These are phyloP conservation scores for Aspergillus novofumigatus DNA, from an alignment of 2,329 filamentous ascomycete genomes.

Conservation along the genomic window DNA sequence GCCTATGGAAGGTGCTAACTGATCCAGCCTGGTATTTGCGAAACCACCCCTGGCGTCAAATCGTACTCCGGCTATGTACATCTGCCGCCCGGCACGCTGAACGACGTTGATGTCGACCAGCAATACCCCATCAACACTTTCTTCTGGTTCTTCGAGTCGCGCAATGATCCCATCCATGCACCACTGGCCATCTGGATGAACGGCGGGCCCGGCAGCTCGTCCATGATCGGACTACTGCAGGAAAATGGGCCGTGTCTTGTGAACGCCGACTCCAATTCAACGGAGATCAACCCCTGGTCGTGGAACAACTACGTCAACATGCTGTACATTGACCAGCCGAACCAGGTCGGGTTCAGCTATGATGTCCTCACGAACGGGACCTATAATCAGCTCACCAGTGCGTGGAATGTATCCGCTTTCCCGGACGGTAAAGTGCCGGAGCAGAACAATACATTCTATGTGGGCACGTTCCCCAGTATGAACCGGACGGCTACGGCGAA, in stretches of 20 bases:
- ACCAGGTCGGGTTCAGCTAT: constrained; percentile 57
- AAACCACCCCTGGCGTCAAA: constrained; percentile 53
- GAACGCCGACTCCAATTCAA: constrained; percentile 49
- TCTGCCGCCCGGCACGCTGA: constrained; percentile 46
- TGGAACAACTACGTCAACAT: constrained; percentile 64
- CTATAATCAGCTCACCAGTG: constrained; percentile 23
- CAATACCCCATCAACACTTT: constrained; percentile 60
- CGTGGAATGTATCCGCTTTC: constrained; percentile 25
- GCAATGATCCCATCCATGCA: constrained; percentile 49
- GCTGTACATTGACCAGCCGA: constrained; percentile 67
- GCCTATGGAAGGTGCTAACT: neutral
- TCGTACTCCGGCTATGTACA: constrained; percentile 59
- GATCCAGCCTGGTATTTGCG: constrained; percentile 47
- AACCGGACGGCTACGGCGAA: constrained; percentile 44
- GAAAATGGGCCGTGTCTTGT: constrained; percentile 53
- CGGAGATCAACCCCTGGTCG: constrained; percentile 54
- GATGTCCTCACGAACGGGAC: constrained; percentile 41
- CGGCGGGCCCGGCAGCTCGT: constrained; percentile 57
- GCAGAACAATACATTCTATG: constrained; percentile 51
- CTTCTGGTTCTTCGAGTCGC: constrained; percentile 62
- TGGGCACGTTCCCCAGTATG: constrained; percentile 50
- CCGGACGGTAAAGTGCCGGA: constrained; percentile 26
- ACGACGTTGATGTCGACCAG: constrained; percentile 41
- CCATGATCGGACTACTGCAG: constrained; percentile 53
- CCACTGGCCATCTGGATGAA: constrained; percentile 61